Evolutionary conservation across 2,329 filamentous ascomycete genomes (phyloP).

Genomic region (Blumeria hordei): DNA sequence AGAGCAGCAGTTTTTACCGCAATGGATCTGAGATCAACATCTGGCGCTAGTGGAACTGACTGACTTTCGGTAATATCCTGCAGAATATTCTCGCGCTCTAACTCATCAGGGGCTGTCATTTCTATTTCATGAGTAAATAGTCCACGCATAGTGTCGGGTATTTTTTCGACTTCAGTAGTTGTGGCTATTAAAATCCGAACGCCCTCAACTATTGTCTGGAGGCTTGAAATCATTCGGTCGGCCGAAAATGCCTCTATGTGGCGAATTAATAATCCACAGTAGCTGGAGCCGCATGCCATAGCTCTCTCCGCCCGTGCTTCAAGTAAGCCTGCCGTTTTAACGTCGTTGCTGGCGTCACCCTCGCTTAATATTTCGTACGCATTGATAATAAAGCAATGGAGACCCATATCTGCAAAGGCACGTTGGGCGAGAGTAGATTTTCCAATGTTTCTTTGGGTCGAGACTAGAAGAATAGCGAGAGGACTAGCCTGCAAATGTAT

Average conservation of each 20-base stretch:
- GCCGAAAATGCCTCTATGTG: conserved; percentile 82
- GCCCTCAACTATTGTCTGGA: conserved; percentile 63
- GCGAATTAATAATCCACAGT: conserved; percentile 61
- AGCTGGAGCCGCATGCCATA: conserved; percentile 64
- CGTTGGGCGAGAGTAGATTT: conserved; percentile 57
- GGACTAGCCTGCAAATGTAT: conserved; percentile 73
- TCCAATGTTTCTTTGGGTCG: conserved; percentile 79
- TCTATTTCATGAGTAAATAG: conserved; percentile 92
- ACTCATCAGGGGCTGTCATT: conserved; percentile 77
- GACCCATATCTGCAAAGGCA: conserved; percentile 68
- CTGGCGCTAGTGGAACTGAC: conserved; percentile 52
- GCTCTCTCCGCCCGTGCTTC: conserved; percentile 73
- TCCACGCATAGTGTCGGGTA: conserved; percentile 70
- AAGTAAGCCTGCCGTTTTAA: conserved; percentile 81
- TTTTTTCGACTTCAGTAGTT: conserved; percentile 83
- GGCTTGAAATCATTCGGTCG: conserved; percentile 64
- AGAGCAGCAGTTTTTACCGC: conserved; percentile 89
- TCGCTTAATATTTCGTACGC: conserved; percentile 90
- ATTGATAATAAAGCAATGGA: conserved; percentile 75
- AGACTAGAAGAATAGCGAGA: conserved; percentile 67
- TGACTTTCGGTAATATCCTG: conserved; percentile 53
- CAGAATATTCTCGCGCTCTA: conserved; percentile 72
- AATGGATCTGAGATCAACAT: conserved; percentile 63
- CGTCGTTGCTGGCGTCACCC: conserved; percentile 64
- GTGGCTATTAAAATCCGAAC: conserved; percentile 74